phyloP scores from a whole-genome alignment of 2,329 filamentous ascomycete species.

The Nigrospora sphaerica region DNA sequence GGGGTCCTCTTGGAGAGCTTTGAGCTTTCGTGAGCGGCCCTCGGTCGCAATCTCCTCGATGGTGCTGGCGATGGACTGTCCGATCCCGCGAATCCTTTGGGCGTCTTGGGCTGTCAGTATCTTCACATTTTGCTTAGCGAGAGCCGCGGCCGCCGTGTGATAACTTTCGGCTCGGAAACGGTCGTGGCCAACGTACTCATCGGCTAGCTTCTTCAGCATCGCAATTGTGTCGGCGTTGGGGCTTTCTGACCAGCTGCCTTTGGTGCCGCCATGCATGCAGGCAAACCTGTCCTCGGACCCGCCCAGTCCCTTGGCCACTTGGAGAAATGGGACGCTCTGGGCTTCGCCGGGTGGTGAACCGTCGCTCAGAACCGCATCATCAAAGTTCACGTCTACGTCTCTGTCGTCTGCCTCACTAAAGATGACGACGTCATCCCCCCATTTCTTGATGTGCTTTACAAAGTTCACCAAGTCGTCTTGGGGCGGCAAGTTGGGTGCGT shows the following conservation, averaged over 20 bases:
- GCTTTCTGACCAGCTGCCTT: constrained; percentile 38
- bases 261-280: constrained; percentile 46
- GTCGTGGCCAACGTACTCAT: constrained; percentile 69
- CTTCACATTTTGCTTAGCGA: constrained; percentile 57
- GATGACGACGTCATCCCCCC: too few species aligned
- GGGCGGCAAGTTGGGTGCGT: too few species aligned
- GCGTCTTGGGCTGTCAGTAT: constrained; percentile 67
- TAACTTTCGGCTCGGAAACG: constrained; percentile 72
- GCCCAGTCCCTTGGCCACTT: neutral
- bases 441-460: too few species aligned
- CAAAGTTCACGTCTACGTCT: too few species aligned
- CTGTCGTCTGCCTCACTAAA: too few species aligned
- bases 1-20: constrained; percentile 62
- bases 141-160: constrained; percentile 65
- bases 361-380: too few species aligned
- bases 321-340: constrained; percentile 16
- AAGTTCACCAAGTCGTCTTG: too few species aligned
- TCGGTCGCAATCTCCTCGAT: constrained; percentile 85
- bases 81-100: constrained; percentile 58
- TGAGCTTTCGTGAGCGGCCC: constrained; percentile 62
- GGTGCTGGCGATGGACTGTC: constrained; percentile 67
- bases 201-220: constrained; percentile 69
- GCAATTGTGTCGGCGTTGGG: constrained; percentile 73
- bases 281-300: constrained; percentile 42
- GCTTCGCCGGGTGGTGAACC: neutral